phyloP scores from a whole-genome alignment of 805 yeast species.

The Pichia pseudocactophila region DNA sequence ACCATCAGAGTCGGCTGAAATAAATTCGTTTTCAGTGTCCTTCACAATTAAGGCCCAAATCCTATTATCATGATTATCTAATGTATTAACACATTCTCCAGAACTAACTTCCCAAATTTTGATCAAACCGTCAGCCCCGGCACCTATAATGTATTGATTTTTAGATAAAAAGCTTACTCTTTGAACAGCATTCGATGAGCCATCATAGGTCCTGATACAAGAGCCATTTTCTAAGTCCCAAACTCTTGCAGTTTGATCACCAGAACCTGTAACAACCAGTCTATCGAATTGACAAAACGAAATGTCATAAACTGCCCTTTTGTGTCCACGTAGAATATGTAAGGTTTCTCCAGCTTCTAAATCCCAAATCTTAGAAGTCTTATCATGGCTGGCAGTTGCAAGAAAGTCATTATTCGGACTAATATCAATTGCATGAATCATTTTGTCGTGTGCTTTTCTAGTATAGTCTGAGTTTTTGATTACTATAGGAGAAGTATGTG shows the following conservation, averaged over 20 bases:
- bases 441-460: conserved; percentile 93
- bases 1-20: conserved; percentile 94
- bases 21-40: conserved; percentile 58
- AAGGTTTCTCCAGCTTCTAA: conserved; percentile 75
- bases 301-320: conserved; percentile 91
- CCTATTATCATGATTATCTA: conserved; percentile 87
- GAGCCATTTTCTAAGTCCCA: conserved; percentile 80
- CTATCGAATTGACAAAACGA: conserved; percentile 75
- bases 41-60: conserved; percentile 81
- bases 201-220: conserved; percentile 80
- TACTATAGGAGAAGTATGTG: conserved; percentile 12
- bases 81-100: conserved; percentile 74
- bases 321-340: conserved; percentile 82
- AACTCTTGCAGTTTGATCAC: conserved; percentile 76
- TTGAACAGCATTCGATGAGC: conserved; percentile 89
- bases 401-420: conserved; percentile 84
- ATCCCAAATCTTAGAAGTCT: conserved; percentile 86
- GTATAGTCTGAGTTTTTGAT: conserved; percentile 73
- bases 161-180: conserved; percentile 62
- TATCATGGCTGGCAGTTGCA: conserved; percentile 93
- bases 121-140: conserved; percentile 92
- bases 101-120: conserved; percentile 77
- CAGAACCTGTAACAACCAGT: conserved; percentile 72
- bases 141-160: conserved; percentile 58
- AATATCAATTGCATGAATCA: conserved; percentile 80